Evolutionary conservation across 352 stramenopile species (phyloP), one percentile per base, ranked within the genome.

Genomic region (Phytophthora parvispora): DNA sequence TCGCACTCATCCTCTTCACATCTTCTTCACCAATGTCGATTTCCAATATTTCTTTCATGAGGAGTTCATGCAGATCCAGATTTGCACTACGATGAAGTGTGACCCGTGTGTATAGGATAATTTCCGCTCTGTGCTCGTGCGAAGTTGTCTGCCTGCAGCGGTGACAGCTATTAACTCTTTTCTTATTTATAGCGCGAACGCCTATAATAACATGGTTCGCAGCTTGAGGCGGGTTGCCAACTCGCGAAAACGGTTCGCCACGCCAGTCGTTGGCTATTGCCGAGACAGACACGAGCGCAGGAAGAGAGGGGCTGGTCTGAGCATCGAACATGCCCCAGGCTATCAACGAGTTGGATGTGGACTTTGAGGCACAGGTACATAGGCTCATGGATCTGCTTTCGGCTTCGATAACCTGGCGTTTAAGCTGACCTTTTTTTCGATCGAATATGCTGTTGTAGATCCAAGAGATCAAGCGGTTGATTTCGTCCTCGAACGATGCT

Each of bases 391-490:
- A 12, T 53, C 22, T 12, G 20, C 6, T 24, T 16, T 32, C 5
- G 32, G 12, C 36, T 9, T n/a, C 3, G 12, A 43, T 4, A 20
- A 1, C 36, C 18, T 22, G 36, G 6, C n/a, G 3, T 16, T 50
- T 9, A 50, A 50, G 2, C n/a, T 16, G 4, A 13, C 12, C 24
- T 25, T 32, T 6, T 53, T 34, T 22, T 13, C 20, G 24, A 47
- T n/a, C n/a, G n/a, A n/a, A n/a, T n/a, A n/a, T n/a, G n/a, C n/a
- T n/a, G 13, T 16, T 57, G 25, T 53, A 93, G 87, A 91, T 93
- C 59, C 75, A 91, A 51, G 86, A 95, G 81, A 92, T 94, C 51
- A 86, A 80, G 53, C 84, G 86, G 13, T 67, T 95, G 22, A 87
- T 95, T 65, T 92, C 86, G 29, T 82, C 86, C 9, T 89, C 87